Percentiles rank a stretch among this genome's conserved stretches.
These are phyloP conservation scores for Nyctanthes arbortristis DNA, from an alignment of 257 asterid genomes.

Conservation along the genomic window DNA sequence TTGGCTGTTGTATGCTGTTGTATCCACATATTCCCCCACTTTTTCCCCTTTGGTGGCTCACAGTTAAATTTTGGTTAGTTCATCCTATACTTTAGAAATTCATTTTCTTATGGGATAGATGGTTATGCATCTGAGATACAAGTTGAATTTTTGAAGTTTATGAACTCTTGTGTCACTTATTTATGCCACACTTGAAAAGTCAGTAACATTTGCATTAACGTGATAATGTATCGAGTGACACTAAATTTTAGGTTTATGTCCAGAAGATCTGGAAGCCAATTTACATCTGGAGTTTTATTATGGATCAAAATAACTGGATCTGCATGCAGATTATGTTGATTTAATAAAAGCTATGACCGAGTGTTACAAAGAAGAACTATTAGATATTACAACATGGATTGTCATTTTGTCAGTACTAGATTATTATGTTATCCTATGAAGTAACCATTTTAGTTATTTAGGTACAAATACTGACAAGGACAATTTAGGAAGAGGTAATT, in stretches of 20 bases:
- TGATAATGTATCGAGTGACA: neutral
- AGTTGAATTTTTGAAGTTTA: slow-evolving; percentile 13
- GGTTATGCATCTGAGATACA: neutral
- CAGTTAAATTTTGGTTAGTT: neutral
- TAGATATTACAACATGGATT: neutral
- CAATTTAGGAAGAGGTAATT: neutral
- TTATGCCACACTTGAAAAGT: neutral
- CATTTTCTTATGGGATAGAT: neutral
- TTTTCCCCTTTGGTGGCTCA: neutral
- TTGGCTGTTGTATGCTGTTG: neutral
- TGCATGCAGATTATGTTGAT: neutral
- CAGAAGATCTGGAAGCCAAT: neutral
- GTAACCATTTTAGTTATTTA: neutral
- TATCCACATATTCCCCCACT: too few species aligned
- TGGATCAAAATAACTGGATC: neutral
- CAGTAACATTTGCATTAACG: neutral
- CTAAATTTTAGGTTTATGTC: neutral
- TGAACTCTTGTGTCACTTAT: slow-evolving; percentile 1
- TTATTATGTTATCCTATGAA: neutral
- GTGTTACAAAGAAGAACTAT: neutral
- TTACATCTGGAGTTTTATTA: neutral
- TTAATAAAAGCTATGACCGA: neutral
- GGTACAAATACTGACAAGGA: neutral
- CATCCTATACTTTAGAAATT: neutral
- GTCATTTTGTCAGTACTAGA: neutral